Evolutionary conservation across 306 rosid genomes (phyloP), one percentile per base, ranked within the genome.

Genomic region (Malus asiatica): DNA sequence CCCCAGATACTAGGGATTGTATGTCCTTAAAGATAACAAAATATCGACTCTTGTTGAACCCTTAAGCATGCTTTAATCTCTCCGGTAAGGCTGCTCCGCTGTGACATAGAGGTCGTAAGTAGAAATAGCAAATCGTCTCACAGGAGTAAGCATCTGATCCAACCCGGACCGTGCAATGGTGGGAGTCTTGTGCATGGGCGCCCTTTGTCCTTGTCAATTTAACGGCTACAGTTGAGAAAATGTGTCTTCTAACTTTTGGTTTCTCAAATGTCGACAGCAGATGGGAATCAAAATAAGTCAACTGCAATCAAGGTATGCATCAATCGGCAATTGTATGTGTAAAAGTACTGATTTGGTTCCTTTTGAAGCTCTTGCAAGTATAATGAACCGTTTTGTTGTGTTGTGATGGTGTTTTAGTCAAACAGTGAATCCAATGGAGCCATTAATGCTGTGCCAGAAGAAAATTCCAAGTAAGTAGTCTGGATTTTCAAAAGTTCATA

Each of bases 391-490:
- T 27, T 77, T 67, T 69, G 42, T 67, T 80, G 64, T 71, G 60
- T 70, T 66, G 73, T 70, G 80, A 63, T 78, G 78, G 75, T 78
- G 70, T 52, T 70, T 89, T 59, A 88, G 98, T 61, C 61, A 23
- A 89, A 81, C 78, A 83, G 84, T 52, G 96, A 86, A 33, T 69
- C 70, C 44, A 60, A 76, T 66, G 91, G 85, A 75, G 67, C 81
- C 61, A 62, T 58, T n/a, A 81, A 84, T 82, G 87, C 78, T 81
- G 82, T 80, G 72, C 53, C 78, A 69, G 93, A 92, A 85, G 99
- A 96, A 87, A 96, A 90, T 68, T 89, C 99, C 71, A 92, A 85
- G 99, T 89, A 95, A 58, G 67, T 68, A 79, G 45, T 75, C 78
- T 77, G 51, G 30, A 53, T 76, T 78, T 27, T 59, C 14, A 58